Evolutionary conservation across 139 green algal species (phyloP).

Genomic region (Raphidocelis subcapitata): DNA sequence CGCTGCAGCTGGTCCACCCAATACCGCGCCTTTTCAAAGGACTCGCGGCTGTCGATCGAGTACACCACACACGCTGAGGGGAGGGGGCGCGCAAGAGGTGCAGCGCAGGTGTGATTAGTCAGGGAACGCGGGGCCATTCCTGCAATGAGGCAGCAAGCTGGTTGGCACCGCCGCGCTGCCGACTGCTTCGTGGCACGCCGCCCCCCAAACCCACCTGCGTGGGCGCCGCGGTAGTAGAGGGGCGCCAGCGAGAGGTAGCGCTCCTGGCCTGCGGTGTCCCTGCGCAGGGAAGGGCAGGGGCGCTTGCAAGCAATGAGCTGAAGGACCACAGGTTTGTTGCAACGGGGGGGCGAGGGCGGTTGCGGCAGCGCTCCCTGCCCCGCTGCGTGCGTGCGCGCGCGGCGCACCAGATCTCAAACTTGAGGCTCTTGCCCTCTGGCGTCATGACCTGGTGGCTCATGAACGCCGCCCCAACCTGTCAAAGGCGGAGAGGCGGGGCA

Average conservation of each 20-base stretch:
- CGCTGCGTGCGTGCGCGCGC: too few species aligned
- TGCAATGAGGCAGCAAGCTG: too few species aligned
- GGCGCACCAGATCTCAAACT: conserved; percentile 94
- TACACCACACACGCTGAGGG: conserved; percentile 70
- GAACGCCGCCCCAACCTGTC: conserved; percentile 81
- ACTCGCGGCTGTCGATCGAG: conserved; percentile 51
- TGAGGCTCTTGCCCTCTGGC: conserved; percentile 78
- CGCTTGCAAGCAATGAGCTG: neutral
- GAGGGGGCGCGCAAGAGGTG: conserved; percentile 40
- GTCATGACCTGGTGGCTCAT: conserved; percentile 77
- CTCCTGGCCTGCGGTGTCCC: conserved; percentile 95
- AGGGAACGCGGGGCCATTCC: too few species aligned
- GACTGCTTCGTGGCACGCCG: too few species aligned
- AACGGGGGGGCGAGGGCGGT: too few species aligned
- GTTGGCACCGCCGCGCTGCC: too few species aligned
- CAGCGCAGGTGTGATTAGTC: too few species aligned
- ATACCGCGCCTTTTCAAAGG: conserved; percentile 88
- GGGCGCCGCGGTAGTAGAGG: conserved; percentile 91
- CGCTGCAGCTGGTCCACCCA: conserved; percentile 85
- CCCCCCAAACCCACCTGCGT: conserved; percentile 1
- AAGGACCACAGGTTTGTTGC: neutral
- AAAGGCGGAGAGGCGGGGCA: too few species aligned
- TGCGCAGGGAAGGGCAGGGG: conserved; percentile 20
- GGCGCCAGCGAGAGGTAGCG: conserved; percentile 94
- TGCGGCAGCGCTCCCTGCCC: too few species aligned